phyloP scores from a whole-genome alignment of 1,139 yeast genomes.

The Debaryomyces udenii region DNA sequence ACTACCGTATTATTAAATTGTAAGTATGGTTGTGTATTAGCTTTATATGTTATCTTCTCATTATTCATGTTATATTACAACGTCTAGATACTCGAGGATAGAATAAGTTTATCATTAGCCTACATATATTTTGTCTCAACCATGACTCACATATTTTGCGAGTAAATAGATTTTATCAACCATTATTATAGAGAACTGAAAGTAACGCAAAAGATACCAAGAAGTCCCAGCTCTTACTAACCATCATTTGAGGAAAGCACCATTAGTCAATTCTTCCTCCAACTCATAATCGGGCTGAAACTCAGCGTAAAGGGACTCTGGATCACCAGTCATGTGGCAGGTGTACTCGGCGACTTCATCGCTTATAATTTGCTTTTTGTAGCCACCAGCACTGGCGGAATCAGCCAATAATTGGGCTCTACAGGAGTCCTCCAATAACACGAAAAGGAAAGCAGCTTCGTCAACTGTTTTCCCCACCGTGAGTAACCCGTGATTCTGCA shows the following conservation, averaged over 20 bases:
- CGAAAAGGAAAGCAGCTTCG: constrained; percentile 77
- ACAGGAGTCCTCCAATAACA: constrained; percentile 68
- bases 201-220: no score
- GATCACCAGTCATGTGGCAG: constrained; percentile 56
- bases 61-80: no score
- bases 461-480: constrained; percentile 82
- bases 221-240: neutral
- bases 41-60: no score
- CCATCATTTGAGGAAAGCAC: constrained; percentile 7
- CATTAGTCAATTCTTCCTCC: constrained; percentile 15
- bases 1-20: no score
- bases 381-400: constrained; percentile 21
- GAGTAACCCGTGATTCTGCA: constrained; percentile 77
- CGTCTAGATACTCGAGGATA: no score
- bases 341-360: constrained; percentile 71
- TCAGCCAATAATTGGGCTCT: constrained; percentile 62
- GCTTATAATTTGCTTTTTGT: constrained; percentile 37
- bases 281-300: constrained; percentile 56
- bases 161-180: no score
- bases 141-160: no score
- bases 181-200: no score
- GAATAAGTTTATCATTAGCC: no score
- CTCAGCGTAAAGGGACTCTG: constrained; percentile 64
- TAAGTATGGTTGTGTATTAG: no score
- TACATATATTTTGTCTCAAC: no score